Evolutionary conservation across 2,329 filamentous ascomycete genomes (phyloP).

Genomic region (Apiospora kogelbergensis): DNA sequence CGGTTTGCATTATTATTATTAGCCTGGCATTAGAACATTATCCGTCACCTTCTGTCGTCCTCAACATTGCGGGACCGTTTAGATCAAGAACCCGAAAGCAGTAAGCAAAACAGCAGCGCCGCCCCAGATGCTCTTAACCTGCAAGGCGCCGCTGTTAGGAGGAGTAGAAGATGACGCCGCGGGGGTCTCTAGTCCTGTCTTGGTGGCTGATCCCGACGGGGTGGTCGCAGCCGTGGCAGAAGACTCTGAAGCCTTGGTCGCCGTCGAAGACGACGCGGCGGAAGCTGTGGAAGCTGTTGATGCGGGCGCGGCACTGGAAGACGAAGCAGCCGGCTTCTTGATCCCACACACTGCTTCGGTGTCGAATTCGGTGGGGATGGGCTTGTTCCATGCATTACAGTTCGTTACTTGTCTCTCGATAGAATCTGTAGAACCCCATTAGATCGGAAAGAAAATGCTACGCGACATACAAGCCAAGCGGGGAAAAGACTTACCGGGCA

Average conservation of each 20-base stretch:
- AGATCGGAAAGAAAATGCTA: too few species aligned
- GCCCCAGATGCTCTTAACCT: not conserved
- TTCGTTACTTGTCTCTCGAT: not conserved
- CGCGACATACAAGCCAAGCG: not conserved
- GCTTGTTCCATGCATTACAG: not conserved
- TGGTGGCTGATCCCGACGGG: not conserved
- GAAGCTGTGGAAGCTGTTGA: not conserved
- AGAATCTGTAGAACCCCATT: not conserved
- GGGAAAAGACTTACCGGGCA: not conserved
- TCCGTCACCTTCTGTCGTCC: not conserved
- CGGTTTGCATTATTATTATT: not conserved
- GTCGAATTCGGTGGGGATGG: not conserved
- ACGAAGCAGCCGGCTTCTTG: not conserved
- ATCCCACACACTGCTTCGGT: not conserved
- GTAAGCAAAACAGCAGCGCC: not conserved
- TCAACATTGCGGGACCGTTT: not conserved
- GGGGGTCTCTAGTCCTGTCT: not conserved
- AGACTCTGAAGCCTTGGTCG: not conserved
- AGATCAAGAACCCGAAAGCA: not conserved
- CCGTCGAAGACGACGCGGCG: not conserved
- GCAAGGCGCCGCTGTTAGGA: not conserved
- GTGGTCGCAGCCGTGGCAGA: not conserved
- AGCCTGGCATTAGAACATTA: not conserved
- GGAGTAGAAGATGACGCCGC: not conserved
- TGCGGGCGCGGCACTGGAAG: not conserved